Base-by-base conservation (phyloP, 164 flowering plant species). In the Macadamia tetraphylla region DNA sequence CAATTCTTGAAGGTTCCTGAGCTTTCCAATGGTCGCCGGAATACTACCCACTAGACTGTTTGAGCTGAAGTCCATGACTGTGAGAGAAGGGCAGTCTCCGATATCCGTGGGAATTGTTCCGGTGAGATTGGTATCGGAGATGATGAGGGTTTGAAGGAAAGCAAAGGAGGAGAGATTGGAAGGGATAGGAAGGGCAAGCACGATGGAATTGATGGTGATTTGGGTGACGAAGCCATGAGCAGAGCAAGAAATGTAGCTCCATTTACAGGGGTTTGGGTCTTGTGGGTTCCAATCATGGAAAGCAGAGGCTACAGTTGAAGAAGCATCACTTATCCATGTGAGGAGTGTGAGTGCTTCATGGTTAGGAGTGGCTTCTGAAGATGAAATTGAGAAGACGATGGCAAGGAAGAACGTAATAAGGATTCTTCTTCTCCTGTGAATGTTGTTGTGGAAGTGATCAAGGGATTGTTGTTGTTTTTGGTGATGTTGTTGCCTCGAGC, bases 71-170 rank as follows among this genome's bases (percentile, higher is more conserved):
- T 90, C 96, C 30, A 94, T 64, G 6, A 68, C 63, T 6, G 40
- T 62, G 6, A 95, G 89, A 3, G 64, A 30, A 42, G 61, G 1
- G 63, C 79, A 83, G 60, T 77, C 75, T 1, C 91, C 95, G 42
- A 92, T 72, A 0, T 81, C 85, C 58, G 53, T 56, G 0, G 99
- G 94, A 67, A 95, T 85, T 0, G 73, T 57, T 12, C 99, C 99
- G 40, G 98, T 89, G 64, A 95, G 77, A 71, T 95, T 95, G 3
- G 94, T 81, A 53, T 66, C 82, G 6, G 97, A 95, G 58, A 95
- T 81, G n/a, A 77, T 67, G 8, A 95, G 88, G 32, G 60, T 85
- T 35, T 73, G 68, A 32, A 94, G 89, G 40, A 17, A 81, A 9
- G 0, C 49, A 12, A 91, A 60, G 3, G 87, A 72, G 9, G 90